Evolutionary conservation across 106 monocot species (phyloP), one percentile per base, ranked within the genome.

Genomic region (Cymbidium sinense): DNA sequence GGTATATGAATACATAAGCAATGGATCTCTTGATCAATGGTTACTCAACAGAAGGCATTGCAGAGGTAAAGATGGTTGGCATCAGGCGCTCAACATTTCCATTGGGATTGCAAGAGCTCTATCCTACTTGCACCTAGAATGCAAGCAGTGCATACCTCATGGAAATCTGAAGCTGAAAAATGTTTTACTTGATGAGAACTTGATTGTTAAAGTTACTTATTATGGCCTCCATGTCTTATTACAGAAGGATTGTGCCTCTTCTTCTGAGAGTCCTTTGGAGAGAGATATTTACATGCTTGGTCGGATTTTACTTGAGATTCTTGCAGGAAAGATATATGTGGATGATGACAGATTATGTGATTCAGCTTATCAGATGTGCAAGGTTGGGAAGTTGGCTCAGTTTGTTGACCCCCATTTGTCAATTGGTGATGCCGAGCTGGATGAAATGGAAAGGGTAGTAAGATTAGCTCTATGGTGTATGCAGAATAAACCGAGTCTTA

Each of bases 391-490:
- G 52, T 52, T 81, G 33, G 11, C 37, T 78, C 78, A 69, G 28
- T 80, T 86, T 52, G 62, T 83, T 74, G 86, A 86, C 73, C 23
- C 61, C 33, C 80, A 33, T n/a, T 74, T 86, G 7, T 74, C 27
- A 43, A 47, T 77, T 35, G 86, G 77, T 27, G 77, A 37, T 13
- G 54, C 27, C 28, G 86, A 86, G 21, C 7, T 58, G 15, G 76
- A 82, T 76, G 82, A 58, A 70, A 41, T 86, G 37, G 70, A 83
- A 69, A 83, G 86, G 47, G 77, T 82, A 19, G 50, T 80, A 25
- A 86, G 73, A 51, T 77, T 86, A 73, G 86, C 86, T 74, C 72
- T 86, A 34, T 86, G 86, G 86, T 86, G 83, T 83, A 73, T 83
- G 80, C 86, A 83, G 72, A 43, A 77, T 77, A 64, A 79, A 27